Conservation (phyloP, 257 asterid species). For the Gentiana dahurica region DNA sequence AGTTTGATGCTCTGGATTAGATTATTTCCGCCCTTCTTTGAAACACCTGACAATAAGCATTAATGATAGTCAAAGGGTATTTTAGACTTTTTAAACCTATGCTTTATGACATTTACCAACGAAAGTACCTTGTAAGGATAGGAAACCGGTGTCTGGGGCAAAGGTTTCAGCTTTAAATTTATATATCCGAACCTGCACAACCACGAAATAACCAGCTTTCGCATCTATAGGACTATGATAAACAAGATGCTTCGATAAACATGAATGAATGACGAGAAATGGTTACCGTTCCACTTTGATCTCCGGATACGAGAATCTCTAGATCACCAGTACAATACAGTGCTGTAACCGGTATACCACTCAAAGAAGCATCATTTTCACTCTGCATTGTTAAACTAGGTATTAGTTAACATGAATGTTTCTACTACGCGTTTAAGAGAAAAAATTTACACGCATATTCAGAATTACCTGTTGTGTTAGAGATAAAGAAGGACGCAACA, state of each 20-base stretch:
- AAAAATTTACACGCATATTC: too few species aligned
- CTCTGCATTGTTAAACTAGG: slow-evolving; percentile 38
- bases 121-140: slow-evolving; percentile 64
- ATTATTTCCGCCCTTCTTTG: slow-evolving; percentile 69
- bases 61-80: neutral
- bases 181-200: slow-evolving; percentile 66
- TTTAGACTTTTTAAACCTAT: too few species aligned
- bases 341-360: slow-evolving; percentile 69
- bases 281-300: slow-evolving; percentile 77
- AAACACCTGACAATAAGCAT: slow-evolving; percentile 39
- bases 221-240: neutral
- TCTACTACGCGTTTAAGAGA: too few species aligned
- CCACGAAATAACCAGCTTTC: slow-evolving; percentile 4
- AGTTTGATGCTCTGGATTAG: slow-evolving; percentile 50
- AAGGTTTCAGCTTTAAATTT: slow-evolving; percentile 62
- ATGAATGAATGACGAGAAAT: slow-evolving; percentile 9
- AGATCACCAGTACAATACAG: slow-evolving; percentile 45
- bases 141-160: slow-evolving; percentile 51
- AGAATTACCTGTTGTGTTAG: slow-evolving; percentile 63
- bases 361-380: slow-evolving; percentile 55
- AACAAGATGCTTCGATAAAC: slow-evolving; percentile 1
- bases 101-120: too few species aligned
- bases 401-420: too few species aligned
- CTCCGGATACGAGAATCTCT: slow-evolving; percentile 65
- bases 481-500: slow-evolving; percentile 54